Evolutionary conservation across 306 rosid species (phyloP), one percentile per base, ranked within the genome.

Genomic region (Gynostemma pentaphyllum): DNA sequence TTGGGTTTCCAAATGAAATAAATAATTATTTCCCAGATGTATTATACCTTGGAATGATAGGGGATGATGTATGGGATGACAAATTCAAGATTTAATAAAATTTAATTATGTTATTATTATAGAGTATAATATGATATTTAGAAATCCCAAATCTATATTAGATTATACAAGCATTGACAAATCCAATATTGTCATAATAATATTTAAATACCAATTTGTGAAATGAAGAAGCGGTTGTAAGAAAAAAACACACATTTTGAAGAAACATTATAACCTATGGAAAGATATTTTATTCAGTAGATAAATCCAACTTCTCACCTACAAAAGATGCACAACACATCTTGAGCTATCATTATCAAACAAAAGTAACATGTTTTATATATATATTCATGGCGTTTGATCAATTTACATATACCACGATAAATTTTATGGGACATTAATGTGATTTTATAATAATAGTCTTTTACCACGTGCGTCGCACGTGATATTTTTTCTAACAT

Each of bases 141-240:
- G 16, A 55, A 29, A 32, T 5, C 62, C 44, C 1, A 32, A 6
- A n/a, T 29, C 39, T 28, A 29, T 15, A 54, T 54, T 29, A 54
- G 61, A 54, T 29, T 54, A 54, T n/a, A 5, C 5, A n/a, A 29
- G 14, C 23, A 28, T 54, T 29, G 61, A 54, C 23, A 54, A 29
- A 54, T 54, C 39, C 27, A 53, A n/a, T 1, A 54, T 6, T 50
- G 30, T 10, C 2, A n/a, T 21, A 48, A 21, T 48, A 26, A 11
- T 49, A 49, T 50, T 50, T 18, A 52, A 12, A 52, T 55, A 4
- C 7, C 63, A 55, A 55, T n/a, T 55, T 55, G 62, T 2, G 62
- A 30, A 54, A 54, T 7, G 32, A 52, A 53, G 2, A n/a, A 53
- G 14, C n/a, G 40, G 23, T 0, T 23, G 32, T 5, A 19, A 52